phyloP scores from a whole-genome alignment of 345 rosid species.

The Carallia brachiata region DNA sequence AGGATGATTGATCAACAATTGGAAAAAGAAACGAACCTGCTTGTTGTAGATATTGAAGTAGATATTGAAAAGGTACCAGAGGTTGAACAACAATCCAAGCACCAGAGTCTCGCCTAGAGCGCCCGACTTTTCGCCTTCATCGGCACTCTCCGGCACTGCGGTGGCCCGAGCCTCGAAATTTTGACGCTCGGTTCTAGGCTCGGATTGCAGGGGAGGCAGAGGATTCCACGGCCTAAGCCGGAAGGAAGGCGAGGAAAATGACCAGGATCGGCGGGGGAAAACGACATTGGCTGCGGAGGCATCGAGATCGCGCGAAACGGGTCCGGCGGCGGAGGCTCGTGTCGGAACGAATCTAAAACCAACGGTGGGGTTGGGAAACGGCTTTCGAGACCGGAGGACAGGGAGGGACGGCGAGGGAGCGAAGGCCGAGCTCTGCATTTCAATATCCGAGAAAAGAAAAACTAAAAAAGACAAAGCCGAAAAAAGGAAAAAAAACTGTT shows the following conservation, averaged over 20 bases:
- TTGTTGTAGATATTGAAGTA: slow-evolving; percentile 99
- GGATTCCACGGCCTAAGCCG: slow-evolving; percentile 64
- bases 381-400: slow-evolving; percentile 14
- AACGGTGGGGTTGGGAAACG: slow-evolving; percentile 1
- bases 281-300: slow-evolving; percentile 39
- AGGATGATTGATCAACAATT: neutral
- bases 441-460: slow-evolving; percentile 26
- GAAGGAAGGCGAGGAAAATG: slow-evolving; percentile 30
- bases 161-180: slow-evolving; percentile 50
- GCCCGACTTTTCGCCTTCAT: slow-evolving; percentile 42
- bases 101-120: slow-evolving; percentile 46
- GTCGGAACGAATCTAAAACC: slow-evolving; percentile 30
- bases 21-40: slow-evolving; percentile 52
- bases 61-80: slow-evolving; percentile 91
- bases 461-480: no score
- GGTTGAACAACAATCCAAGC: slow-evolving; percentile 74
- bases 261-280: slow-evolving; percentile 69
- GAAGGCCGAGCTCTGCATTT: slow-evolving; percentile 70
- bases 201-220: slow-evolving; percentile 33
- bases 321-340: slow-evolving; percentile 30
- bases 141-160: slow-evolving; percentile 64
- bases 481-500: neutral
- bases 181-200: slow-evolving; percentile 17
- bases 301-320: slow-evolving; percentile 26
- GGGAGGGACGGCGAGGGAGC: slow-evolving; percentile 35